Evolutionary conservation across 257 asterid genomes (phyloP), one percentile per base, ranked within the genome.

Genomic region (Leonotis leonurus): DNA sequence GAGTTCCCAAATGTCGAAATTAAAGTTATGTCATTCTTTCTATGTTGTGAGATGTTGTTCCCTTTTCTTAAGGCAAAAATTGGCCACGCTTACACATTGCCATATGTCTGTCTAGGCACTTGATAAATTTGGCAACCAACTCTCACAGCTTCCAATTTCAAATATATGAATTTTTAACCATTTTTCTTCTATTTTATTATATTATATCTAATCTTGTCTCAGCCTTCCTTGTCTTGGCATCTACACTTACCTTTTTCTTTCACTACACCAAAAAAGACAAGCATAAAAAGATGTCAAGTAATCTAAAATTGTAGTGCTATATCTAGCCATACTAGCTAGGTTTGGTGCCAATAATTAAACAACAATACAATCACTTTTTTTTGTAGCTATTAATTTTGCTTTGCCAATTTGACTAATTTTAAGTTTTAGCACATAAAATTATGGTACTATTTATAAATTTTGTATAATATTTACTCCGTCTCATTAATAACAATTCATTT

Each of bases 71-170:
- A 39, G 60, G 68, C 60, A 65, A 65, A 57, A 50, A 45, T 64
- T 27, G 65, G 29, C 58, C 63, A 30, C 65, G 33, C 71, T 49
- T 22, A 59, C 46, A 43, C 43, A 50, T 72, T 65, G 45, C 68
- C 78, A 73, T 60, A 48, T 67, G 78, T n/a, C n/a, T n/a, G n/a
- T 68, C 68, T 29, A n/a, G n/a, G n/a, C n/a, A 46, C 36, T 36
- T 56, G 59, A 56, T 68, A 27, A 14, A 46, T 73, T 36, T 62
- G 52, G 73, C 62, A 50, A 70, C 5, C 29, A 37, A 48, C 68
- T 71, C 50, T 52, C 45, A 10, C 67, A 71, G 57, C 27, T 65
- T 71, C 62, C n/a, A n/a, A n/a, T n/a, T n/a, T n/a, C n/a, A n/a
- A n/a, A n/a, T n/a, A n/a, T n/a, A n/a, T n/a, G n/a, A n/a, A n/a